Evolutionary conservation across 495 filamentous ascomycete genomes (phyloP), one percentile per base, ranked within the genome.

Genomic region (Aspergillus bridgeri): DNA sequence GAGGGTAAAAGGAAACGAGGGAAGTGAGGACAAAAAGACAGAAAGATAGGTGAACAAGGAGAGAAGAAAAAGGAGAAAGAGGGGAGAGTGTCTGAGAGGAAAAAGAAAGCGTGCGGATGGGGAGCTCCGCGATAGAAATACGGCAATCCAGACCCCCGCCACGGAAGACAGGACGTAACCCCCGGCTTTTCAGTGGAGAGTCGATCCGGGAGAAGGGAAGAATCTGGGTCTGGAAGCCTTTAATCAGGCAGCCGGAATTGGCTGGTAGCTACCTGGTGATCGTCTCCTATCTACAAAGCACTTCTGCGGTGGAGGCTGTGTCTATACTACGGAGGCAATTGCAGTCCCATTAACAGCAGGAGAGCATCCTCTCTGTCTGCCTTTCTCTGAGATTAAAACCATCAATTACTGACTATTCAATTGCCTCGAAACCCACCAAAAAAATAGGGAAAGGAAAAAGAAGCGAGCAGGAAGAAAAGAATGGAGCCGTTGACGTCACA

Each of bases 121-220:
- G 60, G 50, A 54, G 43, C 25, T 46, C 42, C 47, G 43, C 49
- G 62, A 63, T 62, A 68, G 60, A 68, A 68, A 65, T 70, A 68
- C 48, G 57, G 27, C n/a, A n/a, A n/a, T n/a, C n/a, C n/a, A n/a
- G 47, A 38, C 50, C 57, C 53, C 60, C 60, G 43, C 56, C 53
- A 51, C 49, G 44, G 22, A 51, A 53, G n/a, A n/a, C n/a, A 51
- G 45, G 43, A 57, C 25, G 24, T 13, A 24, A 25, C 45, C 48
- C 24, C 24, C 17, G 19, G 33, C 33, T 38, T 38, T 38, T 38
- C 38, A 52, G 50, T 52, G 50, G 50, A 52, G 50, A 52, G 29
- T 19, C 13, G 50, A 42, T 38, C 27, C 27, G 50, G 50, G 29
- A 52, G 7, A 52, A 42, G 29, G 50, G n/a, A 52, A 42, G 50